Evolutionary conservation across 805 yeast genomes (phyloP).

Genomic region (Lipomyces spencermartinsiae): DNA sequence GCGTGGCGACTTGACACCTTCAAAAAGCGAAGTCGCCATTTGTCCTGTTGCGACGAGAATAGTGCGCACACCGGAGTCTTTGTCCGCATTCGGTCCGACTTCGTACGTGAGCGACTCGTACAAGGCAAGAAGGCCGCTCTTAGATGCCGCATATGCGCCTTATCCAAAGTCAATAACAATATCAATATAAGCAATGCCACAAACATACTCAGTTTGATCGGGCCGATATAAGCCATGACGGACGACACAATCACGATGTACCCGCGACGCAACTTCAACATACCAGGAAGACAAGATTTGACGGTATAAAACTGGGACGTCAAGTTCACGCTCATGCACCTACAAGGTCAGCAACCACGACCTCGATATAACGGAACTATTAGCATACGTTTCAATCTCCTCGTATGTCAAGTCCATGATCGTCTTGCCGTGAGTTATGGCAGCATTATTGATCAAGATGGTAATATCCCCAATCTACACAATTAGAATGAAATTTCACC

Average conservation of each 20-base stretch:
- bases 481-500: conserved; percentile 33
- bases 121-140: conserved; percentile 80
- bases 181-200: not conserved
- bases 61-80: conserved; percentile 64
- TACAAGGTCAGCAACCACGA: conserved; percentile 30
- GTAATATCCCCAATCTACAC: conserved; percentile 61
- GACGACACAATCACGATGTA: conserved; percentile 83
- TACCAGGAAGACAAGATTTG: conserved; percentile 74
- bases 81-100: conserved; percentile 54
- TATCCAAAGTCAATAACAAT: not conserved
- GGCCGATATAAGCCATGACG: conserved; percentile 82
- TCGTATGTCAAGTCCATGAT: conserved; percentile 60
- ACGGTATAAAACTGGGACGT: conserved; percentile 72
- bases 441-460: conserved; percentile 84
- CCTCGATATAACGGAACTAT: not conserved
- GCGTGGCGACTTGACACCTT: conserved; percentile 75
- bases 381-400: conserved; percentile 56
- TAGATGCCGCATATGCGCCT: conserved; percentile 85
- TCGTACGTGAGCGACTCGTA: conserved; percentile 82
- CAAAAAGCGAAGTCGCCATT: conserved; percentile 73
- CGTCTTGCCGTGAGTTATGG: conserved; percentile 64
- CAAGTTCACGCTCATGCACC: conserved; percentile 69
- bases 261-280: conserved; percentile 69
- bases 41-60: conserved; percentile 88
- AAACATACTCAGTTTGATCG: conserved; percentile 65